Evolutionary conservation across 306 rosid genomes (phyloP).

Genomic region (Inga oerstediana): DNA sequence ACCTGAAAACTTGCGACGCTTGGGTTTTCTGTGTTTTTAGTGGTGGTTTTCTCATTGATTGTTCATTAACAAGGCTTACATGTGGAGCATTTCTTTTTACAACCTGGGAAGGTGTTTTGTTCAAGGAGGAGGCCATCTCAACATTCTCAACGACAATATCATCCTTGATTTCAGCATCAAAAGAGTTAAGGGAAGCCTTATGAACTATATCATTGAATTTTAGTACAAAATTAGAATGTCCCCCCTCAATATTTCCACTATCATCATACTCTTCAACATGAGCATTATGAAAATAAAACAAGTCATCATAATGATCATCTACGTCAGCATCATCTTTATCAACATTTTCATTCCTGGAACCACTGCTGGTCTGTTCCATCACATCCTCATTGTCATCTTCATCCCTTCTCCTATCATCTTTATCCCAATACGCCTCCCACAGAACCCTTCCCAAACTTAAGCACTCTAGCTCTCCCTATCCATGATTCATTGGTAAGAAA

Average conservation of each 20-base stretch:
- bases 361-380: conserved; percentile 42
- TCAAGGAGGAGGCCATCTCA: conserved; percentile 47
- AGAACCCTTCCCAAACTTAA: conserved; percentile 68
- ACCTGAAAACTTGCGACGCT: conserved; percentile 71
- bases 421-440: conserved; percentile 88
- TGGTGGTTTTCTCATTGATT: conserved; percentile 46
- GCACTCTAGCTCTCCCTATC: conserved; percentile 59
- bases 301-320: conserved; percentile 82
- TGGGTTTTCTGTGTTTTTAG: conserved; percentile 58
- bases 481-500: conserved; percentile 73
- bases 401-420: conserved; percentile 95
- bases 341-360: conserved; percentile 36
- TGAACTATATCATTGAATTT: conserved; percentile 42
- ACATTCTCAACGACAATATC: conserved; percentile 42
- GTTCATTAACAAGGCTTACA: conserved; percentile 34
- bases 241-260: conserved; percentile 38
- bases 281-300: conserved; percentile 55
- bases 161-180: conserved; percentile 38
- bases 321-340: conserved; percentile 42
- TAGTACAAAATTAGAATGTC: conserved; percentile 35
- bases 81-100: conserved; percentile 49
- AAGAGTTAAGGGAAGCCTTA: conserved; percentile 42
- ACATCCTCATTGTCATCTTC: conserved; percentile 71
- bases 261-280: conserved; percentile 55
- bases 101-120: conserved; percentile 33